phyloP scores from a whole-genome alignment of 2,329 filamentous ascomycete genomes.

The Claviceps purpurea region DNA sequence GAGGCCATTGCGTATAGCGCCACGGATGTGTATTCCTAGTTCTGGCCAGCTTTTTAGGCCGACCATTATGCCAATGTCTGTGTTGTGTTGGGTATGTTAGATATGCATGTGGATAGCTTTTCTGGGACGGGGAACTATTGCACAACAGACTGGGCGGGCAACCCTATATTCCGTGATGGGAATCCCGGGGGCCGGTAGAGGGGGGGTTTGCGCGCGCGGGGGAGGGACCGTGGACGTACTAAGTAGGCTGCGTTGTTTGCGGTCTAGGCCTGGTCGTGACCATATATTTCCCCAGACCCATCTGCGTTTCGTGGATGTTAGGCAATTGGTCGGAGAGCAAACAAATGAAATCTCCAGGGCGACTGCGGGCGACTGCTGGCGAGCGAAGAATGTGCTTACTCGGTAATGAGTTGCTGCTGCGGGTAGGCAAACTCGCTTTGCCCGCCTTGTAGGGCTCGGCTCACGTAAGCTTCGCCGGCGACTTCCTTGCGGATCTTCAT shows the following conservation, averaged over 20 bases:
- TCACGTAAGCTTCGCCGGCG: conserved; percentile 44
- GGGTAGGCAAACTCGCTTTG: conserved; percentile 1
- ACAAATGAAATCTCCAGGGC: no score
- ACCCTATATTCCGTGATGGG: no score
- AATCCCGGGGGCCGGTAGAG: not conserved
- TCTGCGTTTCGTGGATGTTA: not conserved
- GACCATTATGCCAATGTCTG: conserved; percentile 42
- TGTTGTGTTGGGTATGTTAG: no score
- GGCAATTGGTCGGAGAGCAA: not conserved
- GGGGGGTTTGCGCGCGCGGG: no score
- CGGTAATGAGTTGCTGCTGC: conserved; percentile 44
- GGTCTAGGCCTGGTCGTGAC: conserved; percentile 46
- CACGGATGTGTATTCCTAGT: conserved; percentile 45
- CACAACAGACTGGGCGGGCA: no score
- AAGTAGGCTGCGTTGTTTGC: conserved; percentile 36
- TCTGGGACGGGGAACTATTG: no score
- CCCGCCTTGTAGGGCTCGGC: conserved; percentile 37
- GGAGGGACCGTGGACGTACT: conserved; percentile 23
- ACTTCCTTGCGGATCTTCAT: conserved; percentile 44
- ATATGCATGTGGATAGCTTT: no score
- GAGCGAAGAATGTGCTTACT: conserved; percentile 14
- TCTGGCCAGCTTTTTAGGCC: conserved; percentile 45
- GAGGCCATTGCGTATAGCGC: conserved; percentile 47
- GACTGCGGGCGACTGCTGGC: no score
- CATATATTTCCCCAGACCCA: conserved; percentile 47